phyloP scores from a whole-genome alignment of 1,284 basidiomycete genomes.

The Marasmius sp. region DNA sequence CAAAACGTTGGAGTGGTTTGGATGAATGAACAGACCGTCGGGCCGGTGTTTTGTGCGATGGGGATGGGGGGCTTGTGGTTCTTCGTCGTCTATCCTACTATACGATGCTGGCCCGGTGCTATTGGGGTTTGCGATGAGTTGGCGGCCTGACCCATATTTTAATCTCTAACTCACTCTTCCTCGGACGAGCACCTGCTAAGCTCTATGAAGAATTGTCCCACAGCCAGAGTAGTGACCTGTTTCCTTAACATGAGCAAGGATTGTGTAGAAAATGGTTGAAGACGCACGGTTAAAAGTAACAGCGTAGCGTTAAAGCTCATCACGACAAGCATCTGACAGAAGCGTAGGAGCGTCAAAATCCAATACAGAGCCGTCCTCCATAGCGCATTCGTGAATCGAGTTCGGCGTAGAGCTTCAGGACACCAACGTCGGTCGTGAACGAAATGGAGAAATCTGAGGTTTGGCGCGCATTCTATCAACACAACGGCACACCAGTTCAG shows the following conservation, averaged over 20 bases:
- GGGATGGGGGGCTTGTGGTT: conserved; percentile 24
- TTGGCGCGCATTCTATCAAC: not conserved
- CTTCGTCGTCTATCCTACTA: not conserved
- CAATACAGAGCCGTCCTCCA: conserved; percentile 60
- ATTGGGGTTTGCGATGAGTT: not conserved
- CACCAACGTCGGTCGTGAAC: conserved; percentile 46
- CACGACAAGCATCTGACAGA: conserved; percentile 73
- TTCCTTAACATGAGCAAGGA: not conserved
- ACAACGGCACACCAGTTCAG: not conserved
- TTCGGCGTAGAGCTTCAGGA: conserved; percentile 38
- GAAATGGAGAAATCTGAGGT: conserved; percentile 48
- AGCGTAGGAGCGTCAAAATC: conserved; percentile 51
- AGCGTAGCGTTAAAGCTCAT: conserved; percentile 70
- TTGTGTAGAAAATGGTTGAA: not conserved
- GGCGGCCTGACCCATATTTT: not conserved
- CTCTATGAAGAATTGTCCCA: conserved; percentile 57
- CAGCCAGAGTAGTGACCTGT: conserved; percentile 53
- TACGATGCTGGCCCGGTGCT: not conserved
- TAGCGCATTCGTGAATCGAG: conserved; percentile 42
- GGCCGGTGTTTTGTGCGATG: conserved; percentile 55
- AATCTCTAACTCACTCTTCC: not conserved
- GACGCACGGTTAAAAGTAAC: conserved; percentile 53
- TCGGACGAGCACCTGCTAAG: conserved; percentile 25
- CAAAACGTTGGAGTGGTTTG: conserved; percentile 57
- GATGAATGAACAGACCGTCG: conserved; percentile 60